Evolutionary conservation across 306 rosid genomes (phyloP), one percentile per base, ranked within the genome.

Genomic region (Aeschynomene evenia): DNA sequence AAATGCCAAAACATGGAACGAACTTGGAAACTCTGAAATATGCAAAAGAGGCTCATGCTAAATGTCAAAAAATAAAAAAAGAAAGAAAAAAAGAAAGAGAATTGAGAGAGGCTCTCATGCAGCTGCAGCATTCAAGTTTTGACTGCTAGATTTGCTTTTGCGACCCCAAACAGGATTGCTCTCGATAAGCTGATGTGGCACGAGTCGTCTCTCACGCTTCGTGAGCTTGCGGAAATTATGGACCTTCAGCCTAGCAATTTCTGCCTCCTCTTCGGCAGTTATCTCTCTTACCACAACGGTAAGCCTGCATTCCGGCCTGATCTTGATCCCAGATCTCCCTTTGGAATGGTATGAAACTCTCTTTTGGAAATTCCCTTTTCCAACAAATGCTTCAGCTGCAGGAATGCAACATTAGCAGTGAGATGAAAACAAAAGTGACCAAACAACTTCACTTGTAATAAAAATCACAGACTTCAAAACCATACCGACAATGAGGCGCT

Each of bases 111-210:
- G 12, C 5, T 14, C 45, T 39, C 83, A 75, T 55, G 82, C 81
- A 78, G 52, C 55, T 9, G 77, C 16, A 39, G 79, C 49, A 68
- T 52, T 80, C 6, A 18, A 23, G 74, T 83, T 73, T 45, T 63
- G 73, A 42, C 50, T 21, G 7, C 54, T 37, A 50, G 83, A 46
- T 79, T 77, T 86, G 77, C 42, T 86, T 79, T 94, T 94, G 69
- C 96, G 85, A 37, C 87, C 89, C 98, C 98, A 90, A 51, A 90
- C 69, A 8, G 98, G 80, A 68, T 76, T 90, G 7, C 90, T 84
- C 87, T 88, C 98, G 15, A 94, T 90, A 74, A 90, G 96, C 77
- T 84, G 72, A 78, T 94, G 98, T 11, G 98, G 98, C 72, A 94
- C 97, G 43, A 94, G 97, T 63, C 79, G 82, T 7, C 68, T 74